Evolutionary conservation across 1,284 basidiomycete genomes (phyloP), one percentile per base, ranked within the genome.

Genomic region (Moesziomyces sp.): DNA sequence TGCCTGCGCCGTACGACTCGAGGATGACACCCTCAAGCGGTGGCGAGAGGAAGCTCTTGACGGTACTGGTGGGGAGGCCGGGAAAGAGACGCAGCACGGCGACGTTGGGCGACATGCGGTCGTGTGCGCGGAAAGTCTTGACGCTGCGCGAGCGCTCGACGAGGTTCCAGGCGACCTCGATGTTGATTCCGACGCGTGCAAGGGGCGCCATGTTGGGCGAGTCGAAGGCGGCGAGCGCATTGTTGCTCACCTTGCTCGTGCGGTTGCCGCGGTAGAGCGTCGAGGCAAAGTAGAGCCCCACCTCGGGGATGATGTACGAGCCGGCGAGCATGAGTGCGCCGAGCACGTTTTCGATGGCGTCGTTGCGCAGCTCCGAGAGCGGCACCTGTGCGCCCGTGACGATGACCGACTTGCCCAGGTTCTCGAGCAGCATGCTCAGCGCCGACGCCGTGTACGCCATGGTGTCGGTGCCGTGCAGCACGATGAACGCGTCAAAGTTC

Each of bases 321-420:
- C 94, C 93, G 16, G 94, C 93, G 52, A 96, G 90, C 19, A 91
- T 90, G 38, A 97, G 85, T 6, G 93, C 92, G 5, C 93, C 93
- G 77, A 97, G 89, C 5, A 81, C 65, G 52, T 81, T 81, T 48
- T 81, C 79, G 47, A 81, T 77, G 23, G 79, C 93, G 84, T 97
- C 93, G 77, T 94, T 96, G 13, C 93, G 88, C 38, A 94, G 86
- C 83, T 93, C 91, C 5, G 92, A 93, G 0, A 96, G 86, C 6
- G 94, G 93, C 54, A 97, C 94, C 85, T 97, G 94, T 1, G 94
- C 93, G 2, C 94, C 94, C 0, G 94, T 95, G 26, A 96, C 83
- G 65, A 96, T 93, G 89, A 86, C 85, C 1, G 91, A 92, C 86
- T 94, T 94, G 52, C 93, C 93, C 8, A 96, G 87, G 77, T 96